phyloP scores from a whole-genome alignment of 129 eudicot species.

The Mikania micrantha region DNA sequence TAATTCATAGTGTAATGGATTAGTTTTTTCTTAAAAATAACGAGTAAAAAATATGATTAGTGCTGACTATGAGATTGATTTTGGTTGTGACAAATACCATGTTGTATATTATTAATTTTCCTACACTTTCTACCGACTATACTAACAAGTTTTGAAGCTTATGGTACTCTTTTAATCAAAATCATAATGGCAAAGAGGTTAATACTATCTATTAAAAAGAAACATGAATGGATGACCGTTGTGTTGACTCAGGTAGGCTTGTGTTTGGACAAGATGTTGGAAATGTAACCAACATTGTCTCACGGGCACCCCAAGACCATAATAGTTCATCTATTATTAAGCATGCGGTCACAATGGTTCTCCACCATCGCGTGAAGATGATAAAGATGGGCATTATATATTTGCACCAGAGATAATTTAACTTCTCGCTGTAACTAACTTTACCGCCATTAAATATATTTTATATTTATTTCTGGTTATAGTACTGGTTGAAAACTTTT shows the following conservation, averaged over 20 bases:
- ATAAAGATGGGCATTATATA: constrained; percentile 79
- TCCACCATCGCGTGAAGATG: constrained; percentile 76
- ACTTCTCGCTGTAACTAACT: constrained; percentile 79
- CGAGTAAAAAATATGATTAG: too few species aligned
- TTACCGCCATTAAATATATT: constrained; percentile 31
- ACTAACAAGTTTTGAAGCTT: constrained; percentile 6
- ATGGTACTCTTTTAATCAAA: background rate
- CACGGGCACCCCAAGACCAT: constrained; percentile 51
- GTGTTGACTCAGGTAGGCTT: constrained; percentile 98
- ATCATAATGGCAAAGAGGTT: constrained; percentile 18
- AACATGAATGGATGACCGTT: constrained; percentile 71
- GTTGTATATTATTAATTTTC: background rate
- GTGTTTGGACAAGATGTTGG: constrained; percentile 84
- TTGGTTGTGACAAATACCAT: background rate
- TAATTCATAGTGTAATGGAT: too few species aligned
- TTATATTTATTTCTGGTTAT: background rate
- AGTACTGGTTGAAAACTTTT: background rate
- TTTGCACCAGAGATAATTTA: constrained; percentile 82
- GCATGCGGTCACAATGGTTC: constrained; percentile 66
- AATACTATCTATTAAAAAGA: constrained; percentile 37
- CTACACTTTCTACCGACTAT: background rate
- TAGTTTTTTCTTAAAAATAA: too few species aligned
- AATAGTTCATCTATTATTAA: constrained; percentile 53
- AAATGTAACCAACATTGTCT: constrained; percentile 55
- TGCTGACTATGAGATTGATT: too few species aligned